Evolutionary conservation across 768 basidiomycete species (phyloP), one percentile per base, ranked within the genome.

Genomic region (Tephrocybe rancida): DNA sequence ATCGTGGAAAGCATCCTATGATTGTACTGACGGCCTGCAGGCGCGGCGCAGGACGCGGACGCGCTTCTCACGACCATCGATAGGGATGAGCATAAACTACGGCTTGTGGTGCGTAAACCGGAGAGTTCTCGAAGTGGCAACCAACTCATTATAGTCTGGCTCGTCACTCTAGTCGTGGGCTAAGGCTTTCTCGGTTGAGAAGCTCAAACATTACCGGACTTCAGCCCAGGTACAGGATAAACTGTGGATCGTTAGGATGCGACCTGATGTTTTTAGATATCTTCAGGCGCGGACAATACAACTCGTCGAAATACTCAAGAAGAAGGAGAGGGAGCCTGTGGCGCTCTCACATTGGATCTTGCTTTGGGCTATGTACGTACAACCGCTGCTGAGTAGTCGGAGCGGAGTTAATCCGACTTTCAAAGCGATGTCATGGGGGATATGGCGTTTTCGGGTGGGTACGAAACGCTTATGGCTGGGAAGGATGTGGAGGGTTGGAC

Each of bases 401-500:
- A n/a, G n/a, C n/a, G n/a, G n/a, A n/a, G n/a, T n/a, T 30, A 30
- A 30, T 16, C n/a, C 35, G 35, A 9, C n/a, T 34, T n/a, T n/a
- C n/a, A 3, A 16, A 67, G 65, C 46, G 65, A 65, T 43, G 49
- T 57, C 2, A 67, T 65, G 59, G 65, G 64, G 19, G 64, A 67
- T 34, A 67, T 65, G 61, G 46, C 57, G 5, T 67, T 67, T 46
- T 63, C 62, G 21, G 65, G 64, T 16, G 65, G 65, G 11, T 64
- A 65, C 16, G 65, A 67, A 44, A 64, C 60, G 13, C 58, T 67
- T 44, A 38, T 29, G 21, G 62, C 56, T 10, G 65, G 56, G 4
- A 49, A 58, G 44, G 65, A 67, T 26, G 47, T 24, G 3, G 64
- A 65, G 35, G 64, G 61, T 6, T 65, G 65, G 65, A 55, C 61